Evolutionary conservation across 1,139 yeast genomes (phyloP), one percentile per base, ranked within the genome.

Genomic region (Taiozyma onychis): DNA sequence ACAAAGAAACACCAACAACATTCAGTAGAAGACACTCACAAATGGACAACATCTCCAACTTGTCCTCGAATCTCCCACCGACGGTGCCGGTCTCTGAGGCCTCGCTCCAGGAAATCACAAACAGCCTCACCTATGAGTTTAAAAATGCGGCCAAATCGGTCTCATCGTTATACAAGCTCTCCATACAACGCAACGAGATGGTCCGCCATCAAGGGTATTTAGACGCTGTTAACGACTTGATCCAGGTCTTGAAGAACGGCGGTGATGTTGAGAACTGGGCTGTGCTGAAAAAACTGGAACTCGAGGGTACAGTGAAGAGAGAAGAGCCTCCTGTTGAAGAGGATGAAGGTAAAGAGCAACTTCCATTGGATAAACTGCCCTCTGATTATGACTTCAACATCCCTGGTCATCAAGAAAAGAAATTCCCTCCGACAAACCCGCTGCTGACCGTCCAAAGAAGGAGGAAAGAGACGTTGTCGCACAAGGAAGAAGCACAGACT

Each of bases 81-180:
- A 69, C 81, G 0, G 68, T 63, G 41, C 75, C 80, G 2, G 69
- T 77, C 24, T 69, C 67, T 44, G 77, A 77, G 45, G 71, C 70
- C 5, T 65, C 79, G 3, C 62, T 78, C 1, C 67, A 68, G 35
- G 77, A 75, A 43, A 61, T 79, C 37, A 75, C 73, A 54, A 64
- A 63, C 35, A 81, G 80, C 44, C 56, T 73, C 8, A 74, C 80
- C 30, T 62, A 68, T 1, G 86, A 81, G 57, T 83, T 83, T 66
- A 78, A 83, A 50, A 70, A 71, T 48, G 88, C 88, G 10, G 88
- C 88, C 32, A 75, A 79, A 51, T 78, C 86, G 3, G 85, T 83
- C 42, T 85, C 88, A 3, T 74, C 83, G 1, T 67, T 83, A 11
- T 83, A 82, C 58, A 69, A 85, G 48, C 62, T 80, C 10, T 74